Conservation (phyloP, 768 basidiomycete species). For the Epithele typhae region DNA sequence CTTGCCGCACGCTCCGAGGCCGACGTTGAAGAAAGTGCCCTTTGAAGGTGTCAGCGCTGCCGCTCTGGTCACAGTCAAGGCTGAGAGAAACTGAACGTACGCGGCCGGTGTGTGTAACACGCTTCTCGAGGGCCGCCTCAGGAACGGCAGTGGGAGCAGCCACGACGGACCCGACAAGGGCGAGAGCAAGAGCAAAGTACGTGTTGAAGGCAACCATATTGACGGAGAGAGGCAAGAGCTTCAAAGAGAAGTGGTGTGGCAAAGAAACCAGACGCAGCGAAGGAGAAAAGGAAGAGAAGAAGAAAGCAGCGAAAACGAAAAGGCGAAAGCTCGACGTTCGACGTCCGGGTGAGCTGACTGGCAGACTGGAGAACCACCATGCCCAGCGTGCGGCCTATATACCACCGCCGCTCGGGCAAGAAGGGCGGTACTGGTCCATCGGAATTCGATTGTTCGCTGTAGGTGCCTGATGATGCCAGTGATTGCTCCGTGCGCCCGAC, state of each 20-base stretch:
- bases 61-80: not conserved
- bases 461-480: too few relatives aligned
- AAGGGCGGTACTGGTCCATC: too few relatives aligned
- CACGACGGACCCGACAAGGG: constrained; percentile 33
- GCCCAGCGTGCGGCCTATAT: too few relatives aligned
- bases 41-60: not conserved
- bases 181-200: constrained; percentile 30
- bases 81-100: constrained; percentile 34
- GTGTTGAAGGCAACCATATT: constrained; percentile 1
- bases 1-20: constrained; percentile 61
- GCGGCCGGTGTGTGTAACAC: constrained; percentile 47
- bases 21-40: constrained; percentile 26
- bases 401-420: too few relatives aligned
- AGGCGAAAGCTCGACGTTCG: not conserved
- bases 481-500: too few relatives aligned
- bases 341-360: not conserved
- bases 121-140: constrained; percentile 52
- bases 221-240: not conserved
- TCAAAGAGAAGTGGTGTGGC: not conserved
- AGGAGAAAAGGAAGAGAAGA: too few relatives aligned
- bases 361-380: too few relatives aligned
- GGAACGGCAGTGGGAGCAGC: constrained; percentile 36
- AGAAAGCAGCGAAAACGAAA: not conserved
- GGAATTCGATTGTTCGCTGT: too few relatives aligned
- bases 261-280: not conserved